Evolutionary conservation across 148 eudicot species (phyloP).

Genomic region (Camellia japonica): DNA sequence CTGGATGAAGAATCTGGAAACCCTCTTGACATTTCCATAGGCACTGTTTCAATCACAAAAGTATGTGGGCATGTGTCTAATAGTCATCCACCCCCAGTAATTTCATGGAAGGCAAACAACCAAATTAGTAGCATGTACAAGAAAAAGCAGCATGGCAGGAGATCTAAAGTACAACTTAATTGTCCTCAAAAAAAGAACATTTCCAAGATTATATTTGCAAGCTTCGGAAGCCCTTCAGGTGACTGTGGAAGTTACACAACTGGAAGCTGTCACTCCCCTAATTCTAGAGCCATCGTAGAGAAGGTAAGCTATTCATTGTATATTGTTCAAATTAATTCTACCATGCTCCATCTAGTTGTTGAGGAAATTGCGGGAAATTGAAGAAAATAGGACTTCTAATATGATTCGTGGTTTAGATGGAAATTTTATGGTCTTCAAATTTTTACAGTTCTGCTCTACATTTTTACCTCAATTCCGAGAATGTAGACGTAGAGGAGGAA

Average conservation of each 20-base stretch:
- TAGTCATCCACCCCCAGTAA: slow-evolving; percentile 27
- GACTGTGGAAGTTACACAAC: slow-evolving; percentile 30
- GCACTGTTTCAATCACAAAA: slow-evolving; percentile 36
- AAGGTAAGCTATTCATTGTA: slow-evolving; percentile 25
- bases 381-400: not conserved
- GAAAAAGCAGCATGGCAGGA: slow-evolving; percentile 10
- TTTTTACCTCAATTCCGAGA: not conserved
- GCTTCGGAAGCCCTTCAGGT: slow-evolving; percentile 47
- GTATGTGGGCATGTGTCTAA: slow-evolving; percentile 34
- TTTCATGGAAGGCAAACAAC: slow-evolving; percentile 23
- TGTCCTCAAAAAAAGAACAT: slow-evolving; percentile 33
- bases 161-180: slow-evolving; percentile 36
- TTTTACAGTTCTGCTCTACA: not conserved
- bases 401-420: not conserved
- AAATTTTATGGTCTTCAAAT: not conserved
- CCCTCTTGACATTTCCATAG: slow-evolving; percentile 50
- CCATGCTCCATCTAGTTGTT: not conserved
- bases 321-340: not conserved
- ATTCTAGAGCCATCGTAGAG: slow-evolving; percentile 31
- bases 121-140: not conserved
- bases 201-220: slow-evolving; percentile 42
- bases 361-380: not conserved
- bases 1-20: slow-evolving; percentile 62
- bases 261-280: slow-evolving; percentile 47
- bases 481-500: not conserved